Conservation (phyloP, 2,329 filamentous ascomycete genomes). For the Mariannaea elegans region DNA sequence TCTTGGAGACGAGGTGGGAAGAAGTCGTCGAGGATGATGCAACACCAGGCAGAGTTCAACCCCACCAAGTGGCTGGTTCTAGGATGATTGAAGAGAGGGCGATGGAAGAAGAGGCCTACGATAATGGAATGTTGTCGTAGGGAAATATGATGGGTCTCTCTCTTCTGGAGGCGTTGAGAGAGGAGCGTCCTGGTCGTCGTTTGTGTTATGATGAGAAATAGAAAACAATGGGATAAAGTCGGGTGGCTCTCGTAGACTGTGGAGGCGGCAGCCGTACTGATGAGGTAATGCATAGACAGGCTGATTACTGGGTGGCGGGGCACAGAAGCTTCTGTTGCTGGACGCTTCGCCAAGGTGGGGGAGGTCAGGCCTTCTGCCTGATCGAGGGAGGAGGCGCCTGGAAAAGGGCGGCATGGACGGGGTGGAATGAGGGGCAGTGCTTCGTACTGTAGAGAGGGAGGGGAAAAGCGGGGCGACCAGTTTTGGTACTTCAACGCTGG, state of each 20-base stretch:
- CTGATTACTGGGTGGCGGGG: slow-evolving; percentile 28
- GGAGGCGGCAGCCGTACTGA: slow-evolving; percentile 34
- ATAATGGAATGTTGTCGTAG: slow-evolving; percentile 25
- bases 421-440: neutral
- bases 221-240: slow-evolving; percentile 9
- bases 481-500: no score
- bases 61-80: slow-evolving; percentile 41
- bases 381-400: neutral
- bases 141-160: slow-evolving; percentile 1
- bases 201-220: slow-evolving; percentile 20
- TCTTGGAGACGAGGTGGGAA: slow-evolving; percentile 42
- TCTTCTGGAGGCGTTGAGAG: slow-evolving; percentile 2
- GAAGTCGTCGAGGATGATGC: slow-evolving; percentile 38
- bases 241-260: slow-evolving; percentile 24
- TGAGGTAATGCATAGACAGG: slow-evolving; percentile 40
- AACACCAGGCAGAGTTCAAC: slow-evolving; percentile 51
- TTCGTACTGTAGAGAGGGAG: no score
- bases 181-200: slow-evolving; percentile 15
- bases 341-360: slow-evolving; percentile 7
- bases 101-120: slow-evolving; percentile 22
- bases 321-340: slow-evolving; percentile 27
- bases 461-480: no score
- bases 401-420: neutral
- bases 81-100: slow-evolving; percentile 14
- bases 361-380: neutral